phyloP scores from a whole-genome alignment of 2,329 filamentous ascomycete genomes.

The Aspergillus proliferans region DNA sequence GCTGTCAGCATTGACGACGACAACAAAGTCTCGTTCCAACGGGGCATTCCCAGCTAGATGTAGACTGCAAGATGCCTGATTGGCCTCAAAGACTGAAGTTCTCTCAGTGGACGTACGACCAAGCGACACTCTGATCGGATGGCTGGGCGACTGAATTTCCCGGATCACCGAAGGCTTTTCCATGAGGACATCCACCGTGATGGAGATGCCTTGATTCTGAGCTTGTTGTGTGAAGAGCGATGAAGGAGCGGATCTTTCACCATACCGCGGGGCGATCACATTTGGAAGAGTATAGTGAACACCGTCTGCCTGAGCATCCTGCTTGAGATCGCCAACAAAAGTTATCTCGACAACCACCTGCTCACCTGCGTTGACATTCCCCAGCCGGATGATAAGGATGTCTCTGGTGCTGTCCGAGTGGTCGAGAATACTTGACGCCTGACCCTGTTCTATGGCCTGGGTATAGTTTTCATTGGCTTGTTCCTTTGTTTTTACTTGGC shows the following conservation, averaged over 20 bases:
- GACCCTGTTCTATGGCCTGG: constrained; percentile 51
- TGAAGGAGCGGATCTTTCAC: constrained; percentile 17
- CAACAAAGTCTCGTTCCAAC: constrained; percentile 60
- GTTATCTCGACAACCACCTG: constrained; percentile 56
- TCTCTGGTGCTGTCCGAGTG: constrained; percentile 56
- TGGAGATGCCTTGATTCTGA: constrained; percentile 40
- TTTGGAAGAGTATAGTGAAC: constrained; percentile 65
- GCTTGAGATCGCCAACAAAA: constrained; percentile 65
- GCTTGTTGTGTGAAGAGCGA: background rate
- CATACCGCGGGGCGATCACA: constrained; percentile 61
- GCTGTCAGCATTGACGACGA: constrained; percentile 58
- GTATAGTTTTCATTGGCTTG: constrained; percentile 56
- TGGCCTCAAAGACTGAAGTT: constrained; percentile 46
- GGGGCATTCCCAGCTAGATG: constrained; percentile 34
- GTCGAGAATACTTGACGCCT: constrained; percentile 61
- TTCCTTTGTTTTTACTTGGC: constrained; percentile 61
- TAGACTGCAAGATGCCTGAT: constrained; percentile 58
- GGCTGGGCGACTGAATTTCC: constrained; percentile 60
- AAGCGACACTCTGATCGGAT: constrained; percentile 60
- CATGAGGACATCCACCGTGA: constrained; percentile 57
- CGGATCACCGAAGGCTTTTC: constrained; percentile 52
- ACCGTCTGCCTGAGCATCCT: constrained; percentile 62
- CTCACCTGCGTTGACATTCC: constrained; percentile 58
- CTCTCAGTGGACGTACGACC: constrained; percentile 50
- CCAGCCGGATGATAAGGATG: constrained; percentile 62